Conservation (phyloP, 2,329 filamentous ascomycete species). For the Aureobasidium sp. region DNA sequence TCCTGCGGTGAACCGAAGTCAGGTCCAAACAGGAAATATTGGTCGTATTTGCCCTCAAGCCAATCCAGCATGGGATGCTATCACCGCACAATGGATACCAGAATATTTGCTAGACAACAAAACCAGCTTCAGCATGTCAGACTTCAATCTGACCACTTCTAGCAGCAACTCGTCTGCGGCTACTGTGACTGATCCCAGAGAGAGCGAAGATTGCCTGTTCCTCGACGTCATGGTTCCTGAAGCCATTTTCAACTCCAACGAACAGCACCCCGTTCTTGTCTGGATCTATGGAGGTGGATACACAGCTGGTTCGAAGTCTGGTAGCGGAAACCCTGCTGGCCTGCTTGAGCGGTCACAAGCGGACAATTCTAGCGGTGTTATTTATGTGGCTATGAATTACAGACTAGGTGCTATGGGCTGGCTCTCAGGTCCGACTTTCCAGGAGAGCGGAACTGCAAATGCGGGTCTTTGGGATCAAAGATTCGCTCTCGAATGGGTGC, state of each 20-base stretch:
- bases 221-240: conserved; percentile 34
- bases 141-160: conserved; percentile 17
- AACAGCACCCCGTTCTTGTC: conserved; percentile 32
- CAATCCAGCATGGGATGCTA: conserved; percentile 37
- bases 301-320: conserved; percentile 32
- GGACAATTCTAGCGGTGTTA: conserved; percentile 32
- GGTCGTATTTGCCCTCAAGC: conserved; percentile 41
- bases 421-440: conserved; percentile 39
- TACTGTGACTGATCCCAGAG: conserved; percentile 22
- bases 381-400: conserved; percentile 45
- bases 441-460: conserved; percentile 41
- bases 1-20: conserved; percentile 37
- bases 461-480: conserved; percentile 48
- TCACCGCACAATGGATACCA: conserved; percentile 30
- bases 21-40: conserved; percentile 40
- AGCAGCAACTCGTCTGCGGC: conserved; percentile 4
- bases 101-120: conserved; percentile 24
- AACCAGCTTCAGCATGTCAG: conserved; percentile 20
- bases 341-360: conserved; percentile 37
- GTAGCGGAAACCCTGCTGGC: conserved; percentile 31
- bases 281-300: conserved; percentile 48
- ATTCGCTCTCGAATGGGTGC: conserved; percentile 52
- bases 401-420: conserved; percentile 45
- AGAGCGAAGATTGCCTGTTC: conserved; percentile 36
- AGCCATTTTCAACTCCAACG: conserved; percentile 26